Conservation (phyloP, 306 rosid genomes). For the Gillenia trifoliata region DNA sequence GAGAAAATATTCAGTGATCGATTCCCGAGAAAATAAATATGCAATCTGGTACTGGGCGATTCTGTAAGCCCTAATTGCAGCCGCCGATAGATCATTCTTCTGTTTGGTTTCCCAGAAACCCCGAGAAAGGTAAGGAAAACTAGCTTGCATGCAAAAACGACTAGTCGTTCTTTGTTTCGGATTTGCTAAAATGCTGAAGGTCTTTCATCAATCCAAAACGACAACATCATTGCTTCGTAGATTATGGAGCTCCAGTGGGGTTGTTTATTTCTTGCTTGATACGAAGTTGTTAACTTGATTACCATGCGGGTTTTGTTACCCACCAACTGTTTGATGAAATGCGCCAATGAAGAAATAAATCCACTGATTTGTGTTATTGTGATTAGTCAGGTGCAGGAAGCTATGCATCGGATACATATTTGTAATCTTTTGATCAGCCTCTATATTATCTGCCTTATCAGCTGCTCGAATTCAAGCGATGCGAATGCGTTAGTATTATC, state of each 20-base stretch:
- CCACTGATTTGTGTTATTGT: not conserved
- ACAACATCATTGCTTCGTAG: not conserved
- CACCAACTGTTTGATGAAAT: constrained; percentile 7
- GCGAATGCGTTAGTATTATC: constrained; percentile 40
- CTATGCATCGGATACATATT: constrained; percentile 13
- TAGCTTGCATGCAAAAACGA: not conserved
- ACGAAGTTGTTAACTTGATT: not conserved
- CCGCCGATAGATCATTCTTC: not conserved
- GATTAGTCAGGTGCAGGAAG: constrained; percentile 15
- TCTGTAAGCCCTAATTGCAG: not conserved
- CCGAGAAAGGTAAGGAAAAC: not conserved
- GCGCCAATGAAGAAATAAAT: not conserved
- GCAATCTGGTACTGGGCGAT: not conserved
- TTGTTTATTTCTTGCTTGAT: not conserved
- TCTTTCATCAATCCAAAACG: not conserved
- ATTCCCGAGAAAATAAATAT: not conserved
- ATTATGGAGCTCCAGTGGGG: too few species aligned
- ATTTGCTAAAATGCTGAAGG: not conserved
- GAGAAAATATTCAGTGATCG: not conserved
- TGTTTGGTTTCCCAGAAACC: not conserved
- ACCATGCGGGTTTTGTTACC: not conserved
- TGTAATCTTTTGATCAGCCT: constrained; percentile 25
- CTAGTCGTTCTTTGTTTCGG: not conserved
- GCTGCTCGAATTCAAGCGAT: constrained; percentile 36
- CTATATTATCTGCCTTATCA: constrained; percentile 27